phyloP scores from a whole-genome alignment of 352 stramenopile genomes.

The Aphanomyces stellatus region DNA sequence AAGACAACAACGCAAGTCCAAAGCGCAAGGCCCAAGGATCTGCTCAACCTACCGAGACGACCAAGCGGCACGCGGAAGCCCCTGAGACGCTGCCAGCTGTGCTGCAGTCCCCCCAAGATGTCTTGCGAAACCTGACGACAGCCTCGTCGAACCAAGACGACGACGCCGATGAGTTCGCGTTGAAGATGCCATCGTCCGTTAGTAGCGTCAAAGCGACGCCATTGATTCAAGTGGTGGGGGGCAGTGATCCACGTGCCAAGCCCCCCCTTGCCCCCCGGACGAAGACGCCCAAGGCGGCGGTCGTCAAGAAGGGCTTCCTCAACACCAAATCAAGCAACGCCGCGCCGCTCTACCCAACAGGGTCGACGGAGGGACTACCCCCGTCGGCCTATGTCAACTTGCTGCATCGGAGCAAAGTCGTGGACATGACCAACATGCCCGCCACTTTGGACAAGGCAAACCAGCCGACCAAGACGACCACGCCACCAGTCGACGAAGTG shows the following conservation, averaged over 20 bases:
- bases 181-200: not conserved
- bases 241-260: not conserved
- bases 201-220: not conserved
- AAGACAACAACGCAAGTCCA: constrained; percentile 13
- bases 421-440: constrained; percentile 46
- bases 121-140: not conserved
- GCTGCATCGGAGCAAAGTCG: constrained; percentile 67
- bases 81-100: not conserved
- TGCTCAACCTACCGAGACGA: not conserved
- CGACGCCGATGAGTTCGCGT: not conserved
- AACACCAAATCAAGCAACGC: constrained; percentile 40
- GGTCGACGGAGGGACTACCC: constrained; percentile 54
- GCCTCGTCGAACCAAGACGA: constrained; percentile 13
- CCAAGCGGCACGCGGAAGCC: constrained; percentile 9
- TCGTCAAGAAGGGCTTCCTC: constrained; percentile 72
- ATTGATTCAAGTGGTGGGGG: constrained; percentile 4
- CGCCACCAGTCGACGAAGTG: constrained; percentile 27
- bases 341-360: constrained; percentile 46
- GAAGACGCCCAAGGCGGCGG: not conserved
- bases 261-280: not conserved
- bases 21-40: not conserved
- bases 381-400: constrained; percentile 73
- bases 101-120: not conserved
- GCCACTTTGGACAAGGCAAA: constrained; percentile 11
- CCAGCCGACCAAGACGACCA: constrained; percentile 5